A percentile compares a stretch with the other conserved stretches of the same genome.
These are phyloP conservation scores for Sugiyamaella americana DNA, from an alignment of 805 yeast genomes.

Conservation along the genomic window DNA sequence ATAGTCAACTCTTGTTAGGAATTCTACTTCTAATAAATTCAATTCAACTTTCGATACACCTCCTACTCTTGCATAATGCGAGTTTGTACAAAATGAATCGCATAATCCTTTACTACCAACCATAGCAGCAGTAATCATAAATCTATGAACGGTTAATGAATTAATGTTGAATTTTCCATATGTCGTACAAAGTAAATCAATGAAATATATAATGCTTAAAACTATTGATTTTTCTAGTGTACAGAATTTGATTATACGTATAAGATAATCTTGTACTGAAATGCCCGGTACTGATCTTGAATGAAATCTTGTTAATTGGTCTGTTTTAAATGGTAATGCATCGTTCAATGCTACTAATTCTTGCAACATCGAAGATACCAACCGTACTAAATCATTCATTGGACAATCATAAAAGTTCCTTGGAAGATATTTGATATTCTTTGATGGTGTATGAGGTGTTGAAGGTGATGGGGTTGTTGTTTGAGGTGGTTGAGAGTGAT, in stretches of 20 bases:
- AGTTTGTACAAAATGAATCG: constrained; percentile 89
- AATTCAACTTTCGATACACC: constrained; percentile 81
- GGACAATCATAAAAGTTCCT: constrained; percentile 57
- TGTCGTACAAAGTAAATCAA: constrained; percentile 73
- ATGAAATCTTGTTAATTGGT: constrained; percentile 75
- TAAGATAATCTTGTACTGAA: constrained; percentile 68
- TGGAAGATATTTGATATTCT: constrained; percentile 35
- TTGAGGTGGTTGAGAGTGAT: not conserved
- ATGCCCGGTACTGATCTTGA: constrained; percentile 89
- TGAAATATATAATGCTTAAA: constrained; percentile 78
- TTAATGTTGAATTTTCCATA: constrained; percentile 78
- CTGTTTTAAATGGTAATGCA: constrained; percentile 34
- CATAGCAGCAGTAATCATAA: constrained; percentile 82
- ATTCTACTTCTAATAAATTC: constrained; percentile 84
- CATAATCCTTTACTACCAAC: constrained; percentile 87
- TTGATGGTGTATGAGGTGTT: not conserved
- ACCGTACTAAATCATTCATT: constrained; percentile 58
- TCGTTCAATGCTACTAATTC: constrained; percentile 76
- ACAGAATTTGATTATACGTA: constrained; percentile 76
- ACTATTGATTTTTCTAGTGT: constrained; percentile 78
- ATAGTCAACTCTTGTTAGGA: constrained; percentile 73
- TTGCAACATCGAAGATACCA: constrained; percentile 74
- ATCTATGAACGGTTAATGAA: constrained; percentile 90
- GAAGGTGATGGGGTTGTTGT: not conserved
- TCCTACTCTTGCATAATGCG: constrained; percentile 93